Evolutionary conservation across 1,139 yeast genomes (phyloP).

Genomic region (Candida sp.): DNA sequence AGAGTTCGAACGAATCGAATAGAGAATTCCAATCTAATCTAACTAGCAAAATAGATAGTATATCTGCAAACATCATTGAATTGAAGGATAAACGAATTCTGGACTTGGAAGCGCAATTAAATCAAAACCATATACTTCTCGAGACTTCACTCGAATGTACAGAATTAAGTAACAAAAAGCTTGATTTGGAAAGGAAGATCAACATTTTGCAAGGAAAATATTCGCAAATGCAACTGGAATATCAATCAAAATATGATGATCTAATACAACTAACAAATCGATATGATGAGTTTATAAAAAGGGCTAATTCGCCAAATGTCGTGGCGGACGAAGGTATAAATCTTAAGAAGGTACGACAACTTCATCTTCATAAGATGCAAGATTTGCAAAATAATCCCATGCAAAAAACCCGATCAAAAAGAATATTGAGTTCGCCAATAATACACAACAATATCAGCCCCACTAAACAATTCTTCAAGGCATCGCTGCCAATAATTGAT

Average conservation of each 20-base stretch:
- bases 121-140: neutral
- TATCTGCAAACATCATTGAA: neutral
- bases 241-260: conserved; percentile 23
- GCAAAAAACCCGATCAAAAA: conserved; percentile 12
- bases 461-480: neutral
- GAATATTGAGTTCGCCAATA: conserved; percentile 32
- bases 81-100: neutral
- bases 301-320: conserved; percentile 4
- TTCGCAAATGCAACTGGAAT: conserved; percentile 17
- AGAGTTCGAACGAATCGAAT: neutral
- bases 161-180: neutral
- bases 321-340: conserved; percentile 3
- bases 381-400: conserved; percentile 13
- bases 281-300: conserved; percentile 18
- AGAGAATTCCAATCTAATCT: neutral
- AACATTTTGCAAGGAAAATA: conserved; percentile 16
- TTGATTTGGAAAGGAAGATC: conserved; percentile 6
- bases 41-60: neutral
- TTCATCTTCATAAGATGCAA: conserved; percentile 24
- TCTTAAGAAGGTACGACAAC: conserved; percentile 24
- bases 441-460: neutral
- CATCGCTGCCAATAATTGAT: conserved; percentile 1
- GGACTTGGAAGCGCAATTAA: neutral
- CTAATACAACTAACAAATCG: conserved; percentile 20
- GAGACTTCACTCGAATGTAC: neutral